These are phyloP conservation scores for Neopestalotiopsis sp. DNA, from an alignment of 2,329 filamentous ascomycete genomes.

Conservation along the genomic window DNA sequence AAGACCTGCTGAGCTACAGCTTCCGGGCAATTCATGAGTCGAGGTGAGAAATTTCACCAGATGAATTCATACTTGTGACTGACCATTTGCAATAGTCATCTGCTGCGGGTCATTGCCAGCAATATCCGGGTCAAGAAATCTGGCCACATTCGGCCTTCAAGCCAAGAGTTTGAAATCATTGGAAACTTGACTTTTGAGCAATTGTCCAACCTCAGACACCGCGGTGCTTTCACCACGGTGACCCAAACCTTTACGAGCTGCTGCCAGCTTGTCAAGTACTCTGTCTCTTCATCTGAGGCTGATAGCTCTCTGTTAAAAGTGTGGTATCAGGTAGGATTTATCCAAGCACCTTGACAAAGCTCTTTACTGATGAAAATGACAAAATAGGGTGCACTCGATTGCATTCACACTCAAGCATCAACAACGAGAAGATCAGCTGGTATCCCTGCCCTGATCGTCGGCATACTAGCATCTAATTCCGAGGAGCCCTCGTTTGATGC, in stretches of 20 bases:
- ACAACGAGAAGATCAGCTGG: constrained; percentile 92
- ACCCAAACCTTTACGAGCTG: constrained; percentile 85
- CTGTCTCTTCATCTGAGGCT: constrained; percentile 35
- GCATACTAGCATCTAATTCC: constrained; percentile 73
- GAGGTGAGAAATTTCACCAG: constrained; percentile 59
- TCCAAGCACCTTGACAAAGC: no score
- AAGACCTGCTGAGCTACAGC: constrained; percentile 91
- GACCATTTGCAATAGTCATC: constrained; percentile 56
- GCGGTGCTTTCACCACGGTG: constrained; percentile 92
- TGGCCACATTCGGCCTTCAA: constrained; percentile 52
- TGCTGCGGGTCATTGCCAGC: constrained; percentile 67
- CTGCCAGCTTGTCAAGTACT: constrained; percentile 67
- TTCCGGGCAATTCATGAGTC: constrained; percentile 96
- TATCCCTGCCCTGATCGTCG: constrained; percentile 84
- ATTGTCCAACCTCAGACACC: constrained; percentile 80
- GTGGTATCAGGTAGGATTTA: constrained; percentile 71
- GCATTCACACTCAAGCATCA: constrained; percentile 76
- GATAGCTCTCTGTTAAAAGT: constrained; percentile 56
- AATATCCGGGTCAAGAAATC: constrained; percentile 53
- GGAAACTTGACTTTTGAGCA: constrained; percentile 82
- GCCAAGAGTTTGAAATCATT: constrained; percentile 65
- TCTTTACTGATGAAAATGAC: constrained; percentile 22
- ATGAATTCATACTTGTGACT: neutral
- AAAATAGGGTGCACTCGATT: constrained; percentile 64
- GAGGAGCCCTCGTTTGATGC: constrained; percentile 64